Conservation (phyloP, 202 grass and related monocot species). For the Setaria italica region DNA sequence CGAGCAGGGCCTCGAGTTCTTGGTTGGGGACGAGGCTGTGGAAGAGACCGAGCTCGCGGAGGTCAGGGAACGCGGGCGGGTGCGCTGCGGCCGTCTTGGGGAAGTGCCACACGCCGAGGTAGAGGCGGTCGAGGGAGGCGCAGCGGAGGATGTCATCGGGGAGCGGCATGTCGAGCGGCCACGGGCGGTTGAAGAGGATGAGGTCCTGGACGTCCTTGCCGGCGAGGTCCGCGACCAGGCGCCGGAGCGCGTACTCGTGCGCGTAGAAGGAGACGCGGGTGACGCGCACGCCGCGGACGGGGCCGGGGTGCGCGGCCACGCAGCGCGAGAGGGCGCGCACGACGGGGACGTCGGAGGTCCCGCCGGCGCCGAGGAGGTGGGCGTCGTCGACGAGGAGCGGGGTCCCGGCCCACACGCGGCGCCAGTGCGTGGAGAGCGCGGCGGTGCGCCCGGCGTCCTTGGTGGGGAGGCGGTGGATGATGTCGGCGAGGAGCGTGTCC, state of each 20-base stretch:
- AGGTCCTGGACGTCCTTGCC: slow-evolving; percentile 56
- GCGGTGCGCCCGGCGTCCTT: slow-evolving; percentile 43
- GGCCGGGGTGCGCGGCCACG: slow-evolving; percentile 48
- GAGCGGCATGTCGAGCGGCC: slow-evolving; percentile 38
- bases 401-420: slow-evolving; percentile 39
- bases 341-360: not conserved
- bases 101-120: slow-evolving; percentile 46
- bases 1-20: slow-evolving; percentile 44
- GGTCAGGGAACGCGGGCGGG: slow-evolving; percentile 36
- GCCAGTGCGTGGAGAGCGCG: slow-evolving; percentile 48
- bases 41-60: slow-evolving; percentile 55
- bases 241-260: not conserved
- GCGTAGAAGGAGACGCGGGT: slow-evolving; percentile 7
- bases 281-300: slow-evolving; percentile 43
- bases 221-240: slow-evolving; percentile 46
- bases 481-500: slow-evolving; percentile 46
- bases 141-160: slow-evolving; percentile 41
- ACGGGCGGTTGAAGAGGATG: slow-evolving; percentile 45
- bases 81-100: not conserved
- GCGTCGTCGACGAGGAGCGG: slow-evolving; percentile 53
- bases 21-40: not conserved
- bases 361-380: slow-evolving; percentile 10
- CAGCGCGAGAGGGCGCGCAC: slow-evolving; percentile 23
- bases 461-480: slow-evolving; percentile 45
- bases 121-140: slow-evolving; percentile 43